Conservation (phyloP, 192 early-diverging fungal genomes). For the Gryganskiella cystojenkinii region DNA sequence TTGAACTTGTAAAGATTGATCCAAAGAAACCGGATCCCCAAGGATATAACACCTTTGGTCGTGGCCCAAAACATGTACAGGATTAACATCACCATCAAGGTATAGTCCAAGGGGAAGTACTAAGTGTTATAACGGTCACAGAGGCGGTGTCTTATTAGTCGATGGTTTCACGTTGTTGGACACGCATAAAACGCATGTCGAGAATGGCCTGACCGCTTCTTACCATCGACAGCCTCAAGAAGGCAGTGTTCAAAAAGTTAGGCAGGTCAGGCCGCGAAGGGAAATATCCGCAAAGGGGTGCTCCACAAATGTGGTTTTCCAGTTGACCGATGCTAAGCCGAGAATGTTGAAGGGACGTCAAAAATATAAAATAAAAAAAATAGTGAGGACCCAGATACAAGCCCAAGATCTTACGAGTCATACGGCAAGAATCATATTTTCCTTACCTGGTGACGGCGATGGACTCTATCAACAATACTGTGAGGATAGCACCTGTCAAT, state of each 20-base stretch:
- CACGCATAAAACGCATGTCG: no score
- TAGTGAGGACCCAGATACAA: background rate
- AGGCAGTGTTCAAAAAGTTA: slow-evolving; percentile 63
- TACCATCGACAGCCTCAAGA: slow-evolving; percentile 61
- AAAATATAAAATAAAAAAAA: background rate
- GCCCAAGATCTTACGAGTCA: background rate
- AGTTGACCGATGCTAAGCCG: slow-evolving; percentile 58
- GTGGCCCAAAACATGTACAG: slow-evolving; percentile 67
- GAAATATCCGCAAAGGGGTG: slow-evolving; percentile 62
- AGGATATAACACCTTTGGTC: slow-evolving; percentile 58
- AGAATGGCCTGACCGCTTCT: slow-evolving; percentile 1
- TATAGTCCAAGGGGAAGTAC: slow-evolving; percentile 66
- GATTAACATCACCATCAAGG: slow-evolving; percentile 60
- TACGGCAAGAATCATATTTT: no score
- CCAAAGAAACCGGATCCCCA: slow-evolving; percentile 69
- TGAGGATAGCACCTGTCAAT: slow-evolving; percentile 10
- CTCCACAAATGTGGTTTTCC: slow-evolving; percentile 60
- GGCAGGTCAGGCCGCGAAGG: slow-evolving; percentile 57
- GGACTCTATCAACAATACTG: slow-evolving; percentile 24
- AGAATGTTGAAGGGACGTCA: background rate
- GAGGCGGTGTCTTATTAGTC: background rate
- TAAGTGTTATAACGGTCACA: background rate
- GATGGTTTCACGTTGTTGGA: background rate
- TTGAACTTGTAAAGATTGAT: slow-evolving; percentile 62
- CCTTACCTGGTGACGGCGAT: slow-evolving; percentile 34